Conservation (phyloP, 225 moss, liverwort and hornwort genomes). For the Neckera pumila region DNA sequence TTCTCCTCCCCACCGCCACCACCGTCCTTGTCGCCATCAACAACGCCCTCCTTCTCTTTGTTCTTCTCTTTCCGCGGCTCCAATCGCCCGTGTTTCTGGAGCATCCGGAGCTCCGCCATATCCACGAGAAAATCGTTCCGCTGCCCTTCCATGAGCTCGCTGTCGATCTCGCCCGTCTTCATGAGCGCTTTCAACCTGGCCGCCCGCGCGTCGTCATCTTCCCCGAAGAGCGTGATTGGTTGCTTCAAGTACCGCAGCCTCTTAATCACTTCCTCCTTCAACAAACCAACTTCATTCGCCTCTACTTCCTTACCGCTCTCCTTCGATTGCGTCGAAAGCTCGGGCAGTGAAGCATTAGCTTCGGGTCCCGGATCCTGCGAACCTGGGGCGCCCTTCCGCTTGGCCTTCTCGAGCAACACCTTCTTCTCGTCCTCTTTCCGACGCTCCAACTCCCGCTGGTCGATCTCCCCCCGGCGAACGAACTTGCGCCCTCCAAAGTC, state of each 20-base stretch:
- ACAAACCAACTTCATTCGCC: constrained; percentile 30
- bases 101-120: constrained; percentile 88
- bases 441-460: constrained; percentile 54
- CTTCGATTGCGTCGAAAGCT: constrained; percentile 48
- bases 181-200: constrained; percentile 78
- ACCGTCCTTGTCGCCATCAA: constrained; percentile 83
- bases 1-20: constrained; percentile 93
- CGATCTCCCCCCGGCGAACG: constrained; percentile 77
- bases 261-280: constrained; percentile 71
- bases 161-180: constrained; percentile 71
- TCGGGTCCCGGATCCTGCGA: constrained; percentile 29
- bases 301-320: constrained; percentile 50
- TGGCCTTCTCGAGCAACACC: constrained; percentile 36
- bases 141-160: constrained; percentile 97
- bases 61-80: constrained; percentile 89
- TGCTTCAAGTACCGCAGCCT: constrained; percentile 76
- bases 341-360: constrained; percentile 23
- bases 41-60: constrained; percentile 69
- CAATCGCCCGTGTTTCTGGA: constrained; percentile 87
- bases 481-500: constrained; percentile 86
- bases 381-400: constrained; percentile 23
- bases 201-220: constrained; percentile 72
- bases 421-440: constrained; percentile 22
- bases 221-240: constrained; percentile 78
- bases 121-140: constrained; percentile 90